These are phyloP conservation scores for Colletotrichum zoysiae DNA, from an alignment of 2,329 filamentous ascomycete species.

Conservation along the genomic window DNA sequence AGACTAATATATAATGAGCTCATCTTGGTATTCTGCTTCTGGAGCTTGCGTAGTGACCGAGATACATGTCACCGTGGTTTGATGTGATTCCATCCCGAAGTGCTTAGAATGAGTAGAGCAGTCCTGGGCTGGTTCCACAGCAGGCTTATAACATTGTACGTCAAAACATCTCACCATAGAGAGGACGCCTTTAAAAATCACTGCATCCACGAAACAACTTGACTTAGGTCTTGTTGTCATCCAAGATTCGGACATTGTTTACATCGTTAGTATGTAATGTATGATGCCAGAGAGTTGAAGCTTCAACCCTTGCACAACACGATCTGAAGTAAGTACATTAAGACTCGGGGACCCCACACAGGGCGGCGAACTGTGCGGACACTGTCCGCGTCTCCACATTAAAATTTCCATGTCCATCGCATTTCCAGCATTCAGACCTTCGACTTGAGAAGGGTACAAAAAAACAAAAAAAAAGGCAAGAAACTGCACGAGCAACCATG, in stretches of 20 bases:
- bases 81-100: not conserved
- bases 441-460: not conserved
- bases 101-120: not conserved
- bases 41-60: not conserved
- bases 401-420: constrained; percentile 38
- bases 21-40: not conserved
- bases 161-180: not conserved
- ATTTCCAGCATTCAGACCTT: not conserved
- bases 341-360: not conserved
- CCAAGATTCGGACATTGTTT: not conserved
- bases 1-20: not conserved
- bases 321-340: too few relatives aligned
- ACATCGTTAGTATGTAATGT: not conserved
- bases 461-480: not conserved
- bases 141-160: not conserved
- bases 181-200: not conserved
- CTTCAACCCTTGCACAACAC: not conserved
- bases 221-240: not conserved
- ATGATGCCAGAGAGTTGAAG: not conserved
- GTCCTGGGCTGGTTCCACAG: not conserved
- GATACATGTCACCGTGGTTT: not conserved
- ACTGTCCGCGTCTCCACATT: constrained; percentile 29
- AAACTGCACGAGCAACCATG: constrained; percentile 59
- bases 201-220: not conserved
- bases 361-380: constrained; percentile 7